Conservation (phyloP, 2,329 filamentous ascomycete genomes). For the Phyllosticta citribraziliensis region DNA sequence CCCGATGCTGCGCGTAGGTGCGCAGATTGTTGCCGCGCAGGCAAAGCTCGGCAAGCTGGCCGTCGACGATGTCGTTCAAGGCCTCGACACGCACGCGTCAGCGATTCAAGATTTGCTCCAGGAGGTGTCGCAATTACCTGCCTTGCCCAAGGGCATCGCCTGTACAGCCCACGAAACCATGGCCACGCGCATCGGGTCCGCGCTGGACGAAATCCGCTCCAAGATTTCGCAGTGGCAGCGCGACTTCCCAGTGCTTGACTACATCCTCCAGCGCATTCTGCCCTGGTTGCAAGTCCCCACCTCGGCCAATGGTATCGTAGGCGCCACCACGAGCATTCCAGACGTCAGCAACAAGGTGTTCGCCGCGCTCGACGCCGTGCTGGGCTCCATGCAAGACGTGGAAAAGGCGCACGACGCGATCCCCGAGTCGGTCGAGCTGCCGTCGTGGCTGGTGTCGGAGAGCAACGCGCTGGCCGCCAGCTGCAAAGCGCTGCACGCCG, state of each 20-base stretch:
- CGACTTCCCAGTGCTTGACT: not conserved
- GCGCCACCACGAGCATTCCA: slow-evolving; percentile 15
- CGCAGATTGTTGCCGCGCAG: slow-evolving; percentile 56
- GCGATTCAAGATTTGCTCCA: not conserved
- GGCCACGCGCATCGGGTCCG: not conserved
- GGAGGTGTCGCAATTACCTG: not conserved
- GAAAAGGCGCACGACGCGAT: slow-evolving; percentile 46
- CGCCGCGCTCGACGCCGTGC: slow-evolving; percentile 60
- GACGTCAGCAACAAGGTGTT: slow-evolving; percentile 51
- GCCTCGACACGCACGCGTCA: not conserved
- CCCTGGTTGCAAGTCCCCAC: not conserved
- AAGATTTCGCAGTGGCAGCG: not conserved
- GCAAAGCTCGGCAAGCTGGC: slow-evolving; percentile 47
- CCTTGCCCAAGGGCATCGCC: slow-evolving; percentile 3
- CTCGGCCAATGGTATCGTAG: not conserved
- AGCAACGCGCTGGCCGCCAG: slow-evolving; percentile 28
- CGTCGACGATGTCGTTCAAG: slow-evolving; percentile 5
- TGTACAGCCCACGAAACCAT: not conserved
- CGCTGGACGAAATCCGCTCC: not conserved
- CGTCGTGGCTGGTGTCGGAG: slow-evolving; percentile 52
- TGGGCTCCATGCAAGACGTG: slow-evolving; percentile 70
- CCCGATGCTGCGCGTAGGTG: slow-evolving; percentile 54
- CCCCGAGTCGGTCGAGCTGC: slow-evolving; percentile 50
- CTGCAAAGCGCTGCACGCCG: slow-evolving; percentile 50
- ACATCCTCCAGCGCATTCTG: not conserved